Evolutionary conservation across 306 rosid species (phyloP).

Genomic region (Luffa aegyptiaca): DNA sequence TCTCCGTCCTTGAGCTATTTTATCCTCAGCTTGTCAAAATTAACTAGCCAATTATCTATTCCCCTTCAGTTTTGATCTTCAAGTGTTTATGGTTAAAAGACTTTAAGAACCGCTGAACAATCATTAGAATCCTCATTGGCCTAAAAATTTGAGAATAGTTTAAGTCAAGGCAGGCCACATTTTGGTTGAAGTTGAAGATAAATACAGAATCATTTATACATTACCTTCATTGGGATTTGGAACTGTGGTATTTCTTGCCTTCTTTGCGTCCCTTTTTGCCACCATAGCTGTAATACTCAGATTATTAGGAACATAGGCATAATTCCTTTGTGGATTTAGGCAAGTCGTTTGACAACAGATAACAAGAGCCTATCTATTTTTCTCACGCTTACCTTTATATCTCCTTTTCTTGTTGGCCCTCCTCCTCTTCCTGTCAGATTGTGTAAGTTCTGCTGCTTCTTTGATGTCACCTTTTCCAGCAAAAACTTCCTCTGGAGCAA

Average conservation of each 20-base stretch:
- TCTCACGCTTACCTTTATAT: conserved; percentile 49
- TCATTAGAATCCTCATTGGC: background rate
- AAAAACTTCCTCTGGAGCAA: conserved; percentile 97
- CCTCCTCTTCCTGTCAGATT: conserved; percentile 82
- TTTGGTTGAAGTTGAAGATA: background rate
- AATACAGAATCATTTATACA: background rate
- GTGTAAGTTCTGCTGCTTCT: conserved; percentile 82
- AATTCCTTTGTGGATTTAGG: background rate
- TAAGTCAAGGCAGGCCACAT: background rate
- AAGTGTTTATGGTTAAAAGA: background rate
- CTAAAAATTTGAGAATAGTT: background rate
- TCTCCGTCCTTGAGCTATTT: background rate
- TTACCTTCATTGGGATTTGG: conserved; percentile 30
- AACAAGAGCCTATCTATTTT: background rate
- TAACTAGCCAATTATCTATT: background rate
- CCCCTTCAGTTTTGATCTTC: background rate
- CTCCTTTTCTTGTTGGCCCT: conserved; percentile 84
- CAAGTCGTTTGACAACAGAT: background rate
- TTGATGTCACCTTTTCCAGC: conserved; percentile 84
- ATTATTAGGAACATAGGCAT: conserved; percentile 9
- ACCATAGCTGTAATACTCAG: conserved; percentile 38
- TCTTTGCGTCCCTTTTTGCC: conserved; percentile 37
- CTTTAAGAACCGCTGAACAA: background rate
- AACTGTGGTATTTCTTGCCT: conserved; percentile 17
- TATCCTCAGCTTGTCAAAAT: background rate